Conservation (phyloP, 164 flowering plant species). For the Vitis rupestris region DNA sequence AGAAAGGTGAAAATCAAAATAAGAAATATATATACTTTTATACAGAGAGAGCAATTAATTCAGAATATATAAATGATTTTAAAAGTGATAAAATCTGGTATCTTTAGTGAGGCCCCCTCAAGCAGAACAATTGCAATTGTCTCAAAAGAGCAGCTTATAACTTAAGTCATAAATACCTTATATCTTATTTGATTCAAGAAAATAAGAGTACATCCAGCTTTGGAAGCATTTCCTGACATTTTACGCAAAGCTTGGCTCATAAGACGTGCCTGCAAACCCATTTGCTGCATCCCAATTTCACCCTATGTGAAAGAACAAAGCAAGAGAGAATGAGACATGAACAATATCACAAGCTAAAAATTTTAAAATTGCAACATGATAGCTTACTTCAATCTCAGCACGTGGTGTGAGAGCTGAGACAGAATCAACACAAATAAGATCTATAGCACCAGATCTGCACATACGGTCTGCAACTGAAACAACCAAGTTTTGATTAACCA, state of each 20-base stretch:
- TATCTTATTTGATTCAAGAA: slow-evolving; percentile 95
- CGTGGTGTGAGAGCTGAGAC: slow-evolving; percentile 98
- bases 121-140: background rate
- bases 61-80: background rate
- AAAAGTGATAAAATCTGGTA: background rate
- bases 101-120: background rate
- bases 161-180: slow-evolving; percentile 55
- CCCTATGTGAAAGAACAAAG: slow-evolving; percentile 45
- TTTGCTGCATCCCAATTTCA: slow-evolving; percentile 99
- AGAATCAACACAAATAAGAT: slow-evolving; percentile 95
- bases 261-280: slow-evolving; percentile 98
- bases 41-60: no score
- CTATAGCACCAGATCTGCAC: slow-evolving; percentile 98
- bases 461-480: slow-evolving; percentile 93
- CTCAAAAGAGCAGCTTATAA: background rate
- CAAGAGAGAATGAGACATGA: slow-evolving; percentile 7
- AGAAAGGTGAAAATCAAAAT: background rate
- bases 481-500: slow-evolving; percentile 15
- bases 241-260: slow-evolving; percentile 99
- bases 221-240: slow-evolving; percentile 99
- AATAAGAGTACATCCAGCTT: slow-evolving; percentile 97
- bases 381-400: slow-evolving; percentile 90
- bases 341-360: background rate
- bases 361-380: slow-evolving; percentile 1
- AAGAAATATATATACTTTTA: no score